Conservation (phyloP, 371 early-diverging fungal species). For the Furculomyces boomerangus region DNA sequence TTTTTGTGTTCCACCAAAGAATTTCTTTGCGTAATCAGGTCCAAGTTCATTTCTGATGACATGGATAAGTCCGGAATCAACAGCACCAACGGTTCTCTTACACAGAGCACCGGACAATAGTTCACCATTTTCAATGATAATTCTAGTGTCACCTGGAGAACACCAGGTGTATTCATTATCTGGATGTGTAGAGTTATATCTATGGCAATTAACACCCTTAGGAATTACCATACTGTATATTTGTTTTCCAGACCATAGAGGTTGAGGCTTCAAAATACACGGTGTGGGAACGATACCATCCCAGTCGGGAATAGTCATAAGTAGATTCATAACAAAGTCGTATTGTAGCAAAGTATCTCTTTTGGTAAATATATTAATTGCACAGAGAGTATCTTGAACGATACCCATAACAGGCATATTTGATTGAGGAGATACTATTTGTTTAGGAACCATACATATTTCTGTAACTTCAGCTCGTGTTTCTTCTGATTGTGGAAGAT, state of each 20-base stretch:
- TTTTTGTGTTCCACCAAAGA: constrained; percentile 92
- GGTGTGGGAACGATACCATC: constrained; percentile 73
- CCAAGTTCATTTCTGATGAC: constrained; percentile 86
- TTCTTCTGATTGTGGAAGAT: constrained; percentile 98
- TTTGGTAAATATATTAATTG: constrained; percentile 79
- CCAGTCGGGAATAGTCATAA: constrained; percentile 69
- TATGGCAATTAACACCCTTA: constrained; percentile 66
- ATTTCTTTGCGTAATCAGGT: constrained; percentile 60
- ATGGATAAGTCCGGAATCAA: constrained; percentile 86
- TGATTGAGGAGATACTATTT: constrained; percentile 95
- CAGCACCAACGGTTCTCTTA: constrained; percentile 93
- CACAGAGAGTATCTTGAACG: constrained; percentile 99
- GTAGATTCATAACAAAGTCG: constrained; percentile 80
- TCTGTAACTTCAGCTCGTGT: constrained; percentile 94
- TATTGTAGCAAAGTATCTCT: constrained; percentile 92
- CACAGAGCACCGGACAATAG: constrained; percentile 91
- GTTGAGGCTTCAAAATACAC: constrained; percentile 61
- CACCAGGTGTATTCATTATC: constrained; percentile 57
- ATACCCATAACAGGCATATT: constrained; percentile 97
- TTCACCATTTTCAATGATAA: constrained; percentile 82
- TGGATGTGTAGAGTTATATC: constrained; percentile 8
- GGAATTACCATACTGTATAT: constrained; percentile 73
- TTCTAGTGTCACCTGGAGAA: constrained; percentile 79
- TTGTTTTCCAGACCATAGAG: constrained; percentile 52
- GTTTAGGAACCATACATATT: constrained; percentile 95